These are phyloP conservation scores for Termitomyces sp. DNA, from an alignment of 768 basidiomycete genomes.

Conservation along the genomic window DNA sequence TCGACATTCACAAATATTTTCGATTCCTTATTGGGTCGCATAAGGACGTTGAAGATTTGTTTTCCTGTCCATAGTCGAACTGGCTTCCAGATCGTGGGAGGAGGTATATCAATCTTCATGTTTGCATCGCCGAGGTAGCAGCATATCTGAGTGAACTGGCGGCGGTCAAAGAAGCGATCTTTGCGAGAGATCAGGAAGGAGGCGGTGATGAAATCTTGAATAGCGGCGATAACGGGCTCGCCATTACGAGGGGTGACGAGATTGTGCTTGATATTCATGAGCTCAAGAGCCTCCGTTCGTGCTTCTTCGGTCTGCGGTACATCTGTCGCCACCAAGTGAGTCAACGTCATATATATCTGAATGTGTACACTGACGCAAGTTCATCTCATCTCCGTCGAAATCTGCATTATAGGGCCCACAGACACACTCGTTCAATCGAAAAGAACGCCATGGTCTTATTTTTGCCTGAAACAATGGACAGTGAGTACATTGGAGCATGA, in stretches of 20 bases:
- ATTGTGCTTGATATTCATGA: constrained; percentile 97
- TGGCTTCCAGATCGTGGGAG: constrained; percentile 92
- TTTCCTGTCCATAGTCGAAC: constrained; percentile 95
- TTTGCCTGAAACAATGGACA: constrained; percentile 46
- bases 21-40: constrained; percentile 85
- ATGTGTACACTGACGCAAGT: constrained; percentile 65
- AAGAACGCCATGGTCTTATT: constrained; percentile 95
- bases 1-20: constrained; percentile 92
- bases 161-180: constrained; percentile 89
- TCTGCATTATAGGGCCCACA: constrained; percentile 99
- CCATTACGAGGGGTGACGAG: constrained; percentile 97
- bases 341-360: not conserved
- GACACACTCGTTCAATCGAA: constrained; percentile 97
- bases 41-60: constrained; percentile 95
- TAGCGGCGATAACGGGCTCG: constrained; percentile 98
- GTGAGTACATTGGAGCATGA: not conserved
- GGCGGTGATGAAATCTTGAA: constrained; percentile 99
- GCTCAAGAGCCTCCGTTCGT: constrained; percentile 90
- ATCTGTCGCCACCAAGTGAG: constrained; percentile 41
- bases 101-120: constrained; percentile 91
- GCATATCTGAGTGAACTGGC: constrained; percentile 95
- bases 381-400: constrained; percentile 99
- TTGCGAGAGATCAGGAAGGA: constrained; percentile 91
- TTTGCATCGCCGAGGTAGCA: constrained; percentile 91
- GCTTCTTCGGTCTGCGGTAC: constrained; percentile 99